Evolutionary conservation across 768 basidiomycete genomes (phyloP), one percentile per base, ranked within the genome.

Genomic region (Mycena vulgaris): DNA sequence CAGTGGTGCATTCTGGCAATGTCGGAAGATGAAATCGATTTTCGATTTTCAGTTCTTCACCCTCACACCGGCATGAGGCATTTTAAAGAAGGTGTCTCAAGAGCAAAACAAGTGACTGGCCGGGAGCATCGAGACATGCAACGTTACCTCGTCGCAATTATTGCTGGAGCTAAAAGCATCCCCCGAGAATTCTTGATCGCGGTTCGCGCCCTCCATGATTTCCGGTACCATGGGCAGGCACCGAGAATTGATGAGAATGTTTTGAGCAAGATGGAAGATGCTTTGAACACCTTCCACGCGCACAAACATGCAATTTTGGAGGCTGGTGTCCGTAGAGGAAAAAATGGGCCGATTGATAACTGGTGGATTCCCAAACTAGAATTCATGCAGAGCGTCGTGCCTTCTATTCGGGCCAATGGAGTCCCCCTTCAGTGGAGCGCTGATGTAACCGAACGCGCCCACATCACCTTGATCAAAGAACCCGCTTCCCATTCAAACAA

Each of bases 361-460:
- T 83, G 76, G 69, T 39, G 75, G 25, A 81, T 83, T 37, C 80
- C 76, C n/a, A n/a, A n/a, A n/a, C n/a, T n/a, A n/a, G n/a, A n/a
- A n/a, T n/a, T n/a, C n/a, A n/a, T n/a, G n/a, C n/a, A n/a, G n/a
- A n/a, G n/a, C n/a, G n/a, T n/a, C n/a, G n/a, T n/a, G n/a, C n/a
- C n/a, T n/a, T n/a, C n/a, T n/a, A n/a, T n/a, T n/a, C n/a, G n/a
- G n/a, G n/a, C n/a, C n/a, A n/a, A n/a, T n/a, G n/a, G n/a, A n/a
- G 69, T 73, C 21, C 55, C 74, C 3, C 57, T 71, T 5, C 75
- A 82, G 40, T 75, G 69, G 66, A 71, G 76, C 53, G 71, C 74
- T 6, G 74, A 81, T 55, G 66, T 74, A 28, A 75, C 69, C n/a
- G 74, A 80, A 60, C 53, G 68, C 16, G 40, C 77, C 14, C 71